These are phyloP conservation scores for Leishmania amazonensis DNA, from an alignment of 208 protist genomes.

Conservation along the genomic window DNA sequence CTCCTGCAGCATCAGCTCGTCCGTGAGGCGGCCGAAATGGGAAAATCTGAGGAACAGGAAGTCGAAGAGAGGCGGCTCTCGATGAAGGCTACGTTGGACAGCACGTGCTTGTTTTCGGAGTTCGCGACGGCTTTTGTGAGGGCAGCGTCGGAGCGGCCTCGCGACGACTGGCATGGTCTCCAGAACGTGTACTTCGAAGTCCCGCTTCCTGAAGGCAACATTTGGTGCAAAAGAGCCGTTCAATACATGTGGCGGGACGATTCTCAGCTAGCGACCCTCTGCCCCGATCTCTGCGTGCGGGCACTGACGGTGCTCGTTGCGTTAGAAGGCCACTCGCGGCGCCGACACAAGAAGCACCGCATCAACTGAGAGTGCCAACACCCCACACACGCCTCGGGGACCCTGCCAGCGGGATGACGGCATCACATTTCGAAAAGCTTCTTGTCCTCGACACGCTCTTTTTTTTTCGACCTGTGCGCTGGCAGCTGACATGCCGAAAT, in stretches of 20 bases:
- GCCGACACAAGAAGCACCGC: constrained; percentile 62
- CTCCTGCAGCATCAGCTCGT: constrained; percentile 39
- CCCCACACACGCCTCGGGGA: neutral
- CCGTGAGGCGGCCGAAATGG: neutral
- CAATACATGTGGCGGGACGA: constrained; percentile 12
- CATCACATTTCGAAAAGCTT: neutral
- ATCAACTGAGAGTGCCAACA: constrained; percentile 49
- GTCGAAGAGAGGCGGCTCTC: constrained; percentile 4
- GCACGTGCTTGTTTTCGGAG: constrained; percentile 15
- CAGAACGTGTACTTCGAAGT: neutral
- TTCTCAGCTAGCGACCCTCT: constrained; percentile 3
- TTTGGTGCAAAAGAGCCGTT: neutral
- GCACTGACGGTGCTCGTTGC: constrained; percentile 47
- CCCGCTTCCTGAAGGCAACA: neutral
- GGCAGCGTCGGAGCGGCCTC: neutral
- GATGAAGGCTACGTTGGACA: constrained; percentile 17
- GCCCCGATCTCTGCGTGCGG: constrained; percentile 50
- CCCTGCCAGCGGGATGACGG: neutral
- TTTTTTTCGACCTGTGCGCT: neutral
- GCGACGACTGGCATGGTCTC: neutral
- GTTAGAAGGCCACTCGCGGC: constrained; percentile 55
- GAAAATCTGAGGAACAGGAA: neutral
- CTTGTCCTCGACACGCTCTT: neutral
- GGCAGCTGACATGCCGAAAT: neutral
- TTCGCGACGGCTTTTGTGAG: constrained; percentile 22